Base-by-base conservation (phyloP, 2,329 filamentous ascomycete species). In the Colletotrichum australisinense region DNA sequence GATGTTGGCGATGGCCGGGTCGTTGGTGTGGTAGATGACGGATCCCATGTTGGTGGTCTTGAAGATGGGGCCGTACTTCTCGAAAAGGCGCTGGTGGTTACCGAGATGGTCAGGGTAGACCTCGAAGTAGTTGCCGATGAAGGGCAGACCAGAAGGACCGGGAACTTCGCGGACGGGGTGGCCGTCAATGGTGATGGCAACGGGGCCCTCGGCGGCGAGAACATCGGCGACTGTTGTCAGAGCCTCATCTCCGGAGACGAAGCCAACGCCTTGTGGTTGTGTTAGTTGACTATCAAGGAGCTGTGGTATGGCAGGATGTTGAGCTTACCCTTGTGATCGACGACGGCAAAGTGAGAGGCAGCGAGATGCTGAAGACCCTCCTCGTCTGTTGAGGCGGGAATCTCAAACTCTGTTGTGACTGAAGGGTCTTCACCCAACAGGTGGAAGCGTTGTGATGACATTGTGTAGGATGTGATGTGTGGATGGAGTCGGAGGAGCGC, bases 61-160 rank as follows among this genome's bases (percentile, higher is more conserved):
- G 77, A 90, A 84, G 1, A 90, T 73, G 0, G 86, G 84, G 0
- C 88, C 88, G 72, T 88, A 89, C 49, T 84, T 83, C 1, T 86
- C 84, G 64, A 90, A 90, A 1, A 90, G 80, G 0, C 88, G 83
- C 58, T 89, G 84, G 69, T 89, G 86, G 78, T 90, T 90, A 3
- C 89, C 88, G 1, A 91, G 82, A 72, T 89, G 88, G 74, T 91
- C 89, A 0, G 89, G 89, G 76, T 85, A 91, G 11, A 90, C 79
- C 72, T 90, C 87, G 57, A 87, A 86, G 79, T 85, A 88, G 75
- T 86, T 89, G 24, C 89, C 89, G 3, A 90, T 79, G n/a, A 85
- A 81, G 2, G 86, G 86, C 1, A 87, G 79, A 5, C 83, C 85
- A 22, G 78, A 80, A 5, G 88, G 87, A 0, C 89, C 88, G 2